phyloP scores from a whole-genome alignment of 2,329 filamentous ascomycete species.

The Nemania diffusa region DNA sequence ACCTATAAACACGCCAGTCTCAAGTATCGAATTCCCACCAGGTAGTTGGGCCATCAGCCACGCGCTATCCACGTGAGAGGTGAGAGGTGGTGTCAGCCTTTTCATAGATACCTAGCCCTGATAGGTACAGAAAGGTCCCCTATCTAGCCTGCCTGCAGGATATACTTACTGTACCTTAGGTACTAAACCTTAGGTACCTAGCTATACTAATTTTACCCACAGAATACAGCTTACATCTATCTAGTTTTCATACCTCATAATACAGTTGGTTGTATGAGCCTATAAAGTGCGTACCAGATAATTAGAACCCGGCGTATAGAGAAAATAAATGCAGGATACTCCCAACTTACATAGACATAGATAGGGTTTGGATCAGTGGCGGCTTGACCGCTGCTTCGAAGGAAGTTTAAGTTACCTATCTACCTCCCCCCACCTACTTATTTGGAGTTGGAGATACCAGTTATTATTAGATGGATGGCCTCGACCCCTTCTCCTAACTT shows the following conservation, averaged over 20 bases:
- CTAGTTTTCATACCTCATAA: too few relatives aligned
- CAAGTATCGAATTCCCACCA: background rate
- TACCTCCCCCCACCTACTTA: background rate
- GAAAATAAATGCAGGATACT: too few relatives aligned
- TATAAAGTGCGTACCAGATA: too few relatives aligned
- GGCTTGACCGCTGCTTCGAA: background rate
- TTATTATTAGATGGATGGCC: conserved; percentile 4
- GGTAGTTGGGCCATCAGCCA: background rate
- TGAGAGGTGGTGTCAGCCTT: background rate
- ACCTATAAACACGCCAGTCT: too few relatives aligned
- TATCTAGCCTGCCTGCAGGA: background rate
- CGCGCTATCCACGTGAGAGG: background rate
- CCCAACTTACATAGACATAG: too few relatives aligned
- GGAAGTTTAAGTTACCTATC: background rate
- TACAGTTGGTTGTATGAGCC: too few relatives aligned
- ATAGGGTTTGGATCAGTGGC: too few relatives aligned
- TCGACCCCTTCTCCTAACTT: background rate
- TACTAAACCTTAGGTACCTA: too few relatives aligned
- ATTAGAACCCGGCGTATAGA: too few relatives aligned
- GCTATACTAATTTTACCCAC: too few relatives aligned
- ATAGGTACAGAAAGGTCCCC: background rate
- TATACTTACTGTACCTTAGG: background rate
- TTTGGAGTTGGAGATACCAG: conserved; percentile 10
- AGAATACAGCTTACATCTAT: too few relatives aligned
- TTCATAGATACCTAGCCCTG: too few relatives aligned